Base-by-base conservation (phyloP, 1,284 basidiomycete genomes). In the Erythrobasidium hasegawianum region DNA sequence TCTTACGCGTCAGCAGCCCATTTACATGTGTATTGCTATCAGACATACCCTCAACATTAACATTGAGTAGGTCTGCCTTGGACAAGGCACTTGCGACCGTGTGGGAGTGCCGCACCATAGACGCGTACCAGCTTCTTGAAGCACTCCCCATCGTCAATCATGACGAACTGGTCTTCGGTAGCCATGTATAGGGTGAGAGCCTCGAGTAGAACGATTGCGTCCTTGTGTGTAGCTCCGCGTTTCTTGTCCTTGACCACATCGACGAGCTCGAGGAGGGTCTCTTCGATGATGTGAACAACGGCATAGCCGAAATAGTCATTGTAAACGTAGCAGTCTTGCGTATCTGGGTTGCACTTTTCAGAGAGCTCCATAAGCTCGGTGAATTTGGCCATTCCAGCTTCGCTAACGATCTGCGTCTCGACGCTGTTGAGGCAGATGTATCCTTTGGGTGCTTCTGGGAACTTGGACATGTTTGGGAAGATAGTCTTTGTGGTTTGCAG, bases 271-370 rank as follows among this genome's bases (percentile, higher is more conserved):
- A 10, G 13, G 4, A 57, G 55, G 9, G 27, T 33, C n/a, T 40
- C 4, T 26, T 57, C 55, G 39, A 57, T 29, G 27, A 57, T 29
- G 27, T 38, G 3, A 5, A 57, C 39, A 33, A 22, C 20, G 3
- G 55, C 55, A 33, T 57, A 57, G n/a, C 39, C 39, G 33, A 4
- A 57, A 33, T 26, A 57, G 18, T 57, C 55, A 18, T 57, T 41
- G 55, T 38, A 39, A 33, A 57, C 18, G 33, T 57, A 41, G 22
- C 20, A 26, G 27, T 40, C 55, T n/a, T 39, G 39, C 8, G 13
- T 11, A 24, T 57, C 55, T 18, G 55, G 55, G 27, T 57, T 33
- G 55, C 55, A 57, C 18, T 57, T 40, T 2, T 57, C 55, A 9
- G 55, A 4, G n/a, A 24, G n/a, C 22, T 24, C 27, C 18, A 22